These are phyloP conservation scores for Coelastrella sp. DNA, from an alignment of 139 green algal species.

Conservation along the genomic window DNA sequence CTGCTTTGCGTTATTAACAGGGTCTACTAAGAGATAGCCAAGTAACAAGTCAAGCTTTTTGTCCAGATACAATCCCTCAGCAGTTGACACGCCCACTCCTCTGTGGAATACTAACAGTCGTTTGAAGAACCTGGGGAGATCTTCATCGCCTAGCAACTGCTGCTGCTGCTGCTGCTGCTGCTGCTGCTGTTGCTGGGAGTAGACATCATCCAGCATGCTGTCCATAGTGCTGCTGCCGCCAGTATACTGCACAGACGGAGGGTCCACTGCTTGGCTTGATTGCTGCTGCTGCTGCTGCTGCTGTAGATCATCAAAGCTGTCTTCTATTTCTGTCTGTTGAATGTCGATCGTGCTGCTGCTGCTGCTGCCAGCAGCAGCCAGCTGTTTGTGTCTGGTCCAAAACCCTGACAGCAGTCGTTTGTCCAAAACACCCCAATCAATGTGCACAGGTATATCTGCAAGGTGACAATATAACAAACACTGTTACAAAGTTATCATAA, in stretches of 20 bases:
- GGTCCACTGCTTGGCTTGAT: too few species aligned
- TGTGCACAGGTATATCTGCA: slow-evolving; percentile 28
- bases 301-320: not conserved
- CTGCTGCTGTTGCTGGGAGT: not conserved
- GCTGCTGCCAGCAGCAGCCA: not conserved
- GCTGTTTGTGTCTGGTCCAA: not conserved
- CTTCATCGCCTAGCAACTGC: not conserved
- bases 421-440: slow-evolving; percentile 19
- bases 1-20: not conserved
- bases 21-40: not conserved
- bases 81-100: slow-evolving; percentile 17
- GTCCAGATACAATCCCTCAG: slow-evolving; percentile 15
- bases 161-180: slow-evolving; percentile 5
- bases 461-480: too few species aligned
- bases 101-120: slow-evolving; percentile 40
- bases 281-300: slow-evolving; percentile 21
- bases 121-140: not conserved
- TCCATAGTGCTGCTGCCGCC: not conserved
- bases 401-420: not conserved
- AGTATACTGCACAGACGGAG: too few species aligned
- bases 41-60: slow-evolving; percentile 34
- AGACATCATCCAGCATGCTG: too few species aligned
- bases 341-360: not conserved
- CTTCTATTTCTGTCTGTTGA: not conserved
- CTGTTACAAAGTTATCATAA: too few species aligned